These are phyloP conservation scores for Papiliotrema laurentii DNA, from an alignment of 1,284 basidiomycete genomes.

Conservation along the genomic window DNA sequence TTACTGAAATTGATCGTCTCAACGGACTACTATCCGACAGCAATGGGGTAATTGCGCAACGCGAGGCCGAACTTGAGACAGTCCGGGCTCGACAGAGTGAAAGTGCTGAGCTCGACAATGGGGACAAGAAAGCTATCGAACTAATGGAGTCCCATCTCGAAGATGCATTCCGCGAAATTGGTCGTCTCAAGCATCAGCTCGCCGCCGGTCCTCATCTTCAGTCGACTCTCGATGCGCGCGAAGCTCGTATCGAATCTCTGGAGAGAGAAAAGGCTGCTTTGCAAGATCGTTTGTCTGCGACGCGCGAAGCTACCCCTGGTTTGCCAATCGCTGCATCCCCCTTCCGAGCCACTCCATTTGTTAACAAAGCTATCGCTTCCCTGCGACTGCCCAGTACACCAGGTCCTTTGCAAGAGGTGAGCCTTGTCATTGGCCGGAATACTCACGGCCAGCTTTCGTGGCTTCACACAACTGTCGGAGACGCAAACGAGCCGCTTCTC, in stretches of 20 bases:
- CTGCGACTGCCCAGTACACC: constrained; percentile 42
- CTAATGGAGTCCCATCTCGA: constrained; percentile 70
- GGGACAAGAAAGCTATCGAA: constrained; percentile 42
- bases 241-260: constrained; percentile 37
- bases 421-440: not conserved
- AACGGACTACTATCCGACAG: constrained; percentile 18
- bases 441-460: constrained; percentile 34
- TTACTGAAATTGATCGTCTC: constrained; percentile 10
- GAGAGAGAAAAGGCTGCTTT: constrained; percentile 39
- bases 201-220: constrained; percentile 36
- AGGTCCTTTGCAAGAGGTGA: constrained; percentile 41
- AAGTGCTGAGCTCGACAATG: not conserved
- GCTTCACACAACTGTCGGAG: constrained; percentile 40
- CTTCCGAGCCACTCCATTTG: constrained; percentile 32
- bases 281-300: constrained; percentile 20
- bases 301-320: not conserved
- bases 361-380: constrained; percentile 31
- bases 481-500: constrained; percentile 43
- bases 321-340: constrained; percentile 22
- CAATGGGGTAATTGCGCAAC: constrained; percentile 15
- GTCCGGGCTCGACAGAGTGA: constrained; percentile 13
- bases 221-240: constrained; percentile 29
- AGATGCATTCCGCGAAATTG: constrained; percentile 73
- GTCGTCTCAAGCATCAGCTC: constrained; percentile 62
- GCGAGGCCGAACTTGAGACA: constrained; percentile 29